A percentile compares a stretch with the other conserved stretches of the same genome.
These are phyloP conservation scores for Sarocladium brachiariae DNA, from an alignment of 2,329 filamentous ascomycete species.

Conservation along the genomic window DNA sequence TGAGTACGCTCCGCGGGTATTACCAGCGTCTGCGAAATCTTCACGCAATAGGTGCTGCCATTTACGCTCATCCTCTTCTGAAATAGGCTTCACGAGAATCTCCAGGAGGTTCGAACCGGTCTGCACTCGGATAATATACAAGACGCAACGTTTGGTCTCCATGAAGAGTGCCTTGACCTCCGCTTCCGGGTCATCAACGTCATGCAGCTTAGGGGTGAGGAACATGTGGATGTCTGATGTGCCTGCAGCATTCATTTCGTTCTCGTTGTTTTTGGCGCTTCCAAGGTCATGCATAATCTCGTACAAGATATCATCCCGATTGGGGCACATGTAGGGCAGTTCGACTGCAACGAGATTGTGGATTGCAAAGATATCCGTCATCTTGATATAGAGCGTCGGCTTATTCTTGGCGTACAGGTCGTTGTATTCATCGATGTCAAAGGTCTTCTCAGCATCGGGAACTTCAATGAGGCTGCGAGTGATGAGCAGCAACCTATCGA, in stretches of 20 bases:
- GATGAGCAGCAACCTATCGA: slow-evolving; percentile 70
- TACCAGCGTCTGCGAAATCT: slow-evolving; percentile 62
- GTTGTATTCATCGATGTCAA: slow-evolving; percentile 98
- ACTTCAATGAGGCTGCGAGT: slow-evolving; percentile 75
- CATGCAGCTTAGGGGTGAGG: slow-evolving; percentile 80
- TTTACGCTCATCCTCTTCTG: slow-evolving; percentile 77
- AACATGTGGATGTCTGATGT: slow-evolving; percentile 88
- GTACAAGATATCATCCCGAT: slow-evolving; percentile 77
- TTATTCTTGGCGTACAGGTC: slow-evolving; percentile 95
- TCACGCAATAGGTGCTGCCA: slow-evolving; percentile 79
- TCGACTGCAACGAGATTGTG: slow-evolving; percentile 82
- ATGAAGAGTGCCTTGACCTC: slow-evolving; percentile 91
- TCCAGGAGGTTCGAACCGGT: slow-evolving; percentile 88
- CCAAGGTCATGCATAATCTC: slow-evolving; percentile 92
- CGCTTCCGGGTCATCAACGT: slow-evolving; percentile 86
- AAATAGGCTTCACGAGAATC: slow-evolving; percentile 86
- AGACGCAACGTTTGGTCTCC: slow-evolving; percentile 93
- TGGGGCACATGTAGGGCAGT: slow-evolving; percentile 68
- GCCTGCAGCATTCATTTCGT: slow-evolving; percentile 79
- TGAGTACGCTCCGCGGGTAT: slow-evolving; percentile 79
- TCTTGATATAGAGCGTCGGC: slow-evolving; percentile 98
- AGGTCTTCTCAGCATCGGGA: slow-evolving; percentile 79
- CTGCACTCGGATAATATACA: slow-evolving; percentile 97
- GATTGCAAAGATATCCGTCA: slow-evolving; percentile 93
- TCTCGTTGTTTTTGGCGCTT: slow-evolving; percentile 94